Evolutionary conservation across 2,329 filamentous ascomycete species (phyloP).

Genomic region (Mollisia scopiformis): DNA sequence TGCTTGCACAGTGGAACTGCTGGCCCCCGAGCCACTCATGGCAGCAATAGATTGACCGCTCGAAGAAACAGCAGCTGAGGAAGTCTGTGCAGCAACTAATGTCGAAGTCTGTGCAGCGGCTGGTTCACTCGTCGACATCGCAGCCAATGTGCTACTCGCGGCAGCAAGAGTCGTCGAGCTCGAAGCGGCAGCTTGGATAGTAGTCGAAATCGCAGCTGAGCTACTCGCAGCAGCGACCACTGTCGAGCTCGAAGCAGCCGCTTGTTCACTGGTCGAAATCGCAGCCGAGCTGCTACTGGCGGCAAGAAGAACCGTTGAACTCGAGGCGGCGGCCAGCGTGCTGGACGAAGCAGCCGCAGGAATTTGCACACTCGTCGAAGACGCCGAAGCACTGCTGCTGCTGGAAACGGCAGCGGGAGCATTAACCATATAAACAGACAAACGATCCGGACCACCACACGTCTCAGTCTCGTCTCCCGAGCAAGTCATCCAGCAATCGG

Average conservation of each 20-base stretch:
- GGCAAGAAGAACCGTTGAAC: too few species aligned
- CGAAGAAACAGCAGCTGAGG: not conserved
- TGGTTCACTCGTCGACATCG: too few species aligned
- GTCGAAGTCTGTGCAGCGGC: not conserved
- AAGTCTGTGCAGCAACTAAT: not conserved
- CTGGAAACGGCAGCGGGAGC: conserved; percentile 3
- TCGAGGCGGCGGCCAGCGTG: too few species aligned
- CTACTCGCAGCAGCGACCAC: not conserved
- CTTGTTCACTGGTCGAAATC: not conserved
- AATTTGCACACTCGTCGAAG: too few species aligned
- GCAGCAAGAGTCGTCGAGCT: too few species aligned
- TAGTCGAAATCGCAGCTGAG: not conserved
- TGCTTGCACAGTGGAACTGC: too few species aligned
- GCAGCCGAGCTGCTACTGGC: too few species aligned
- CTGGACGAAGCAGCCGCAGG: too few species aligned
- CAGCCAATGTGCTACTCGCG: too few species aligned
- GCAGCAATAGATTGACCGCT: not conserved
- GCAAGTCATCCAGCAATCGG: conserved; percentile 16
- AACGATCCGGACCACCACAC: conserved; percentile 32
- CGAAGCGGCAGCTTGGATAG: not conserved
- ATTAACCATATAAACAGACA: conserved; percentile 22
- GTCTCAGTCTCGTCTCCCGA: conserved; percentile 29
- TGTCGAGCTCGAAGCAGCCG: not conserved
- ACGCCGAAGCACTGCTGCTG: not conserved
- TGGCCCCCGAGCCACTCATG: too few species aligned